Evolutionary conservation across 2,329 filamentous ascomycete species (phyloP).

Genomic region (Hypoxylon sp.): DNA sequence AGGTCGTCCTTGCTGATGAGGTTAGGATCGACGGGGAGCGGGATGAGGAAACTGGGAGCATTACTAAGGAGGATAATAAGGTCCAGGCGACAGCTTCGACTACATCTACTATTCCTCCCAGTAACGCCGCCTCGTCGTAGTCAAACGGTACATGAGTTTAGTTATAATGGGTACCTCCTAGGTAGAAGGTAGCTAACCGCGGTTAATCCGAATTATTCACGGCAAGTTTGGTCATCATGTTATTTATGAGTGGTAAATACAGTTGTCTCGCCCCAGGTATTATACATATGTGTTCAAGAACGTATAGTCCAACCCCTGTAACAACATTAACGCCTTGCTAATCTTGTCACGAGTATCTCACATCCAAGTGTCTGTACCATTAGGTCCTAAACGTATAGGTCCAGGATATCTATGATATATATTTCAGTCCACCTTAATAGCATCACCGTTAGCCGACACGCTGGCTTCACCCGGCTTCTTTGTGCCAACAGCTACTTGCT

Average conservation of each 20-base stretch:
- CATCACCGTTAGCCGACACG: background rate
- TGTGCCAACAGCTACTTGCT: background rate
- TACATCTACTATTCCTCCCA: conserved; percentile 5
- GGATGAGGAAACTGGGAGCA: conserved; percentile 35
- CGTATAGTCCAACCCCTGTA: background rate
- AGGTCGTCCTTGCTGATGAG: conserved; percentile 43
- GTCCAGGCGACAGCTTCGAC: conserved; percentile 8
- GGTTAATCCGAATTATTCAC: background rate
- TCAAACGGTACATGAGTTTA: background rate
- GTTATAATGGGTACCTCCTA: background rate
- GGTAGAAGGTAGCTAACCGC: background rate
- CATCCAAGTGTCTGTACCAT: background rate
- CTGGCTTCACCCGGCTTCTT: conserved; percentile 1
- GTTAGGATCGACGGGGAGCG: conserved; percentile 27
- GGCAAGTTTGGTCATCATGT: background rate
- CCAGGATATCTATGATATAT: background rate
- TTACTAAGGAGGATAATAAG: conserved; percentile 23
- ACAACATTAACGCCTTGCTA: background rate
- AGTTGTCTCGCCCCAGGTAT: background rate
- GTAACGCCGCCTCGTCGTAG: conserved; percentile 18
- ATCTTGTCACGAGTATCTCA: background rate
- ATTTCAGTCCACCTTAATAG: conserved; percentile 15
- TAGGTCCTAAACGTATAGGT: background rate
- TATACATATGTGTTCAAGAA: background rate
- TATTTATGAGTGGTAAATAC: background rate